Base-by-base conservation (phyloP, 495 filamentous ascomycete genomes). In the Lindgomyces ingoldianus region DNA sequence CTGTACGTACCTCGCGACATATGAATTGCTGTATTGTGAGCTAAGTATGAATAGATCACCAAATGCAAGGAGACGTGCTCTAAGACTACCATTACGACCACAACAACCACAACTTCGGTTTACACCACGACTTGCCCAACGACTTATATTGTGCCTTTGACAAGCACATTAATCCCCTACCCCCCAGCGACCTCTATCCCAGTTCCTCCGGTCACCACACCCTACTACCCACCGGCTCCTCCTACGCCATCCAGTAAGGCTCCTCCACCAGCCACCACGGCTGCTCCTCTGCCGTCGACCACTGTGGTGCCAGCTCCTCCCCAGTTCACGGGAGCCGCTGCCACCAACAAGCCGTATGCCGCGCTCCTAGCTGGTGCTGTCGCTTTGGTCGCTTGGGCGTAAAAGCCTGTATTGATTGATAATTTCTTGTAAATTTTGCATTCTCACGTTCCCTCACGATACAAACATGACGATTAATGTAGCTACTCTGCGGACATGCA, bases 261-360 rank as follows among this genome's bases (percentile, higher is more conserved):
- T 51, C 18, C 48, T 24, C 19, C 48, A n/a, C 14, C 18, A 51
- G 24, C 26, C 9, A 11, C 18, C 18, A 27, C 18, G 6, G 19
- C 48, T 24, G 14, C 48, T 4, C 41, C 41, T 12, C 41, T 50
- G 18, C 30, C 60, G 18, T 24, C 18, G 2, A 26, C 62, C 46
- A 51, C 29, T 29, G 19, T 30, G 4, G 46, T 41, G 11, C 54
- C 62, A 9, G 30, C 53, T 47, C 52, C 60, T 1, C 52, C 52
- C 1, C 19, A 62, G 57, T 70, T 67, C 68, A 63, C 69, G 18
- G 69, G 64, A 27, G 69, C 64, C n/a, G 69, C 64, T 22, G 27
- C 14, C 27, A 25, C 56, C 21, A 71, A 65, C 42, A 61, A 62
- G 45, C 64, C 69, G 1, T n/a, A 58, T 45, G 64, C 44, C 3